Evolutionary conservation across 208 protist genomes (phyloP).

Genomic region (Naegleria lovaniensis): DNA sequence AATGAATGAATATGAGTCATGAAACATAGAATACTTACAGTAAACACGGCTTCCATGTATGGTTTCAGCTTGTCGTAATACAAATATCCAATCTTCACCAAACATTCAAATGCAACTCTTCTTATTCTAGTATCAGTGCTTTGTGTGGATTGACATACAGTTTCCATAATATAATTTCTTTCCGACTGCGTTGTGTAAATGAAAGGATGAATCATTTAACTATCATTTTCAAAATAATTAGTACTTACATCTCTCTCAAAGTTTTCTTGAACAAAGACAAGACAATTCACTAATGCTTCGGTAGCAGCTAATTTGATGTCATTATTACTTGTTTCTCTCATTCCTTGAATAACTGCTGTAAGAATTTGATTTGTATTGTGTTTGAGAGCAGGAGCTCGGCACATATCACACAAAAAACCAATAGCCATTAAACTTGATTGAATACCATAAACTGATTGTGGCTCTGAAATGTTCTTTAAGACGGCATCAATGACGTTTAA

Average conservation of each 20-base stretch:
- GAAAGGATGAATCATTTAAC: too few relatives aligned
- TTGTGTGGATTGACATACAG: constrained; percentile 67
- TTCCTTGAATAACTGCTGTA: constrained; percentile 74
- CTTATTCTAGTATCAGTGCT: constrained; percentile 39
- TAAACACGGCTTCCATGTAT: constrained; percentile 73
- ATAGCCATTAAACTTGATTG: constrained; percentile 84
- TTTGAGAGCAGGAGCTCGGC: constrained; percentile 21
- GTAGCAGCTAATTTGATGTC: constrained; percentile 77
- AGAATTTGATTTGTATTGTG: constrained; percentile 73
- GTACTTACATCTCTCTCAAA: constrained; percentile 68
- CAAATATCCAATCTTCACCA: constrained; percentile 85
- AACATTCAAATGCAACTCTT: constrained; percentile 74
- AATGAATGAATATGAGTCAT: background rate
- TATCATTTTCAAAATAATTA: too few relatives aligned
- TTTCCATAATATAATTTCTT: constrained; percentile 75
- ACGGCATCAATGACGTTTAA: constrained; percentile 76
- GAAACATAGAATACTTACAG: constrained; percentile 38
- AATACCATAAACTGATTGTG: constrained; percentile 60
- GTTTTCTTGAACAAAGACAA: constrained; percentile 88
- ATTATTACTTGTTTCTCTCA: constrained; percentile 53
- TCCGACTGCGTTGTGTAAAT: constrained; percentile 41
- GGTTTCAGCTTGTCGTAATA: constrained; percentile 85
- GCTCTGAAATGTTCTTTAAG: constrained; percentile 55
- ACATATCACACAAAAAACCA: constrained; percentile 91
- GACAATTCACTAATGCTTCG: constrained; percentile 82